Evolutionary conservation across 2,329 filamentous ascomycete genomes (phyloP).

Genomic region (Hypoxylon sp.): DNA sequence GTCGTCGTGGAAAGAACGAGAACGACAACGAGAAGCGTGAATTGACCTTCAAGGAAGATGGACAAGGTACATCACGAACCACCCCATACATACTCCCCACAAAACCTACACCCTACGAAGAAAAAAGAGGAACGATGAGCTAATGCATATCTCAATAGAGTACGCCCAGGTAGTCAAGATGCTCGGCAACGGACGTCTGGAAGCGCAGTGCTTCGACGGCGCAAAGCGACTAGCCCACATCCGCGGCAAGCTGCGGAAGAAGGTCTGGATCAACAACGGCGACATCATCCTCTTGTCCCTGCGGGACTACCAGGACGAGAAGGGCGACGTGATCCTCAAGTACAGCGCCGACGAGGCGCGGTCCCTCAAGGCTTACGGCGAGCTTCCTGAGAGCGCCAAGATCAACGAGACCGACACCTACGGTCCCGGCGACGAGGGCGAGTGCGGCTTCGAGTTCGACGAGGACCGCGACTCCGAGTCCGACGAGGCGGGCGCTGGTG

Average conservation of each 20-base stretch:
- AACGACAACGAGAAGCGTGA: constrained; percentile 99
- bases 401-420: constrained; percentile 99
- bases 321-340: constrained; percentile 94
- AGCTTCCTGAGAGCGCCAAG: constrained; percentile 97
- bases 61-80: constrained; percentile 73
- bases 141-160: constrained; percentile 47
- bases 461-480: constrained; percentile 82
- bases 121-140: constrained; percentile 13
- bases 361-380: constrained; percentile 95
- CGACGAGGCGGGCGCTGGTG: constrained; percentile 67
- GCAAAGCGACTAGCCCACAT: constrained; percentile 85
- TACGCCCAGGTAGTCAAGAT: constrained; percentile 91
- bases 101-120: not conserved
- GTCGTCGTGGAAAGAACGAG: constrained; percentile 98
- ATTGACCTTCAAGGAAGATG: constrained; percentile 98
- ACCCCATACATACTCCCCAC: not conserved
- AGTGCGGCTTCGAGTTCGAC: constrained; percentile 98
- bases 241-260: constrained; percentile 98
- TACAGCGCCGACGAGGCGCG: constrained; percentile 97
- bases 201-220: constrained; percentile 95
- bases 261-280: constrained; percentile 99
- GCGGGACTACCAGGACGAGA: constrained; percentile 93
- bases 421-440: constrained; percentile 91
- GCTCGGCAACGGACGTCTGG: constrained; percentile 94
- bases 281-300: constrained; percentile 92